These are phyloP conservation scores for Pleurotus pulmonarius DNA, from an alignment of 768 basidiomycete genomes.

Conservation along the genomic window DNA sequence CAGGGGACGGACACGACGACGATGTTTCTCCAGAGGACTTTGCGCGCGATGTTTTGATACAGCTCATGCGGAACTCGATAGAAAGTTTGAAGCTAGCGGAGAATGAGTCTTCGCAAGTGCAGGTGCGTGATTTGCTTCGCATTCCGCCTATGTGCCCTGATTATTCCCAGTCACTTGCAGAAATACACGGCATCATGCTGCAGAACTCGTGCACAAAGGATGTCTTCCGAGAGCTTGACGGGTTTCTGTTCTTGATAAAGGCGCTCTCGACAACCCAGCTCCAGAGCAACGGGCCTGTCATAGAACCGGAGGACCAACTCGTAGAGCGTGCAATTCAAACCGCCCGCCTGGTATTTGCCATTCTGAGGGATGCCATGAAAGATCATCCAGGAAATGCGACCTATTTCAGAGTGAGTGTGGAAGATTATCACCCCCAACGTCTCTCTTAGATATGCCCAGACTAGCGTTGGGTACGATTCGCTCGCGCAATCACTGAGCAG, in stretches of 20 bases:
- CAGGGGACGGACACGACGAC: constrained; percentile 23
- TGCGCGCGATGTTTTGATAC: constrained; percentile 66
- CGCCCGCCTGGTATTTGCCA: constrained; percentile 57
- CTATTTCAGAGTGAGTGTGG: constrained; percentile 61
- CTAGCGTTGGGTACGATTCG: constrained; percentile 60
- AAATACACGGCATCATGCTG: constrained; percentile 65
- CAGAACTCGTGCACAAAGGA: constrained; percentile 66
- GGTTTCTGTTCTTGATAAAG: constrained; percentile 73
- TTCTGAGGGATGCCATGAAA: constrained; percentile 62
- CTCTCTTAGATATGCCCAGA: constrained; percentile 25
- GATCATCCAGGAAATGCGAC: constrained; percentile 50
- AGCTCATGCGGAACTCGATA: constrained; percentile 66
- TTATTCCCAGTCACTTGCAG: constrained; percentile 48
- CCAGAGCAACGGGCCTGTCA: constrained; percentile 23
- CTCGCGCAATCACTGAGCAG: constrained; percentile 56
- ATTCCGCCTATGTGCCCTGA: not conserved
- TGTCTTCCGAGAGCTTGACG: constrained; percentile 79
- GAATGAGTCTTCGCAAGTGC: constrained; percentile 38
- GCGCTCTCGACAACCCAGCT: constrained; percentile 59
- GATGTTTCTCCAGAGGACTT: constrained; percentile 63
- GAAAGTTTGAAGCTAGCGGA: constrained; percentile 65
- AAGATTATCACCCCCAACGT: not conserved
- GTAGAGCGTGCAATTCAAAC: constrained; percentile 43
- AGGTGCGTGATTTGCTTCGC: constrained; percentile 38
- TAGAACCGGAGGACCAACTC: constrained; percentile 34